A percentile compares a stretch with the other conserved stretches of the same genome.
Evolutionary conservation across 148 eudicot genomes (phyloP).

Genomic region (Rhododendron ovatum): DNA sequence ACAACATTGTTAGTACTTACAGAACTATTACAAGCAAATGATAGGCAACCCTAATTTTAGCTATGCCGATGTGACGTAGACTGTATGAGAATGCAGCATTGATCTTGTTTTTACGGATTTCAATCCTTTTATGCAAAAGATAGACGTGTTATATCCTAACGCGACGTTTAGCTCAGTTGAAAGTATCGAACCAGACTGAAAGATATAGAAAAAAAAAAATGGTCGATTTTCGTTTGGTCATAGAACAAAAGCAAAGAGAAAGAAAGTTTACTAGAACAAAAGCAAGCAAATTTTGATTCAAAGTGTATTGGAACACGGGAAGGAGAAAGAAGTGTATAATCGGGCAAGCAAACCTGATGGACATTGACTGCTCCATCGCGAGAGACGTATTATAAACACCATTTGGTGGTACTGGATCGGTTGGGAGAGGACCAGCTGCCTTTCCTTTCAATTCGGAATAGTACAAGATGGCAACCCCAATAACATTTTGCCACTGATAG

Average conservation of each 20-base stretch:
- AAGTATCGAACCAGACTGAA: not conserved
- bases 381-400: slow-evolving; percentile 75
- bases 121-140: too few species aligned
- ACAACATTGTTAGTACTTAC: not conserved
- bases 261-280: too few species aligned
- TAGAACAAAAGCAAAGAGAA: too few species aligned
- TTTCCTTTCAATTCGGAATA: slow-evolving; percentile 89
- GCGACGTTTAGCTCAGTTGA: too few species aligned
- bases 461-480: slow-evolving; percentile 78
- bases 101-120: too few species aligned
- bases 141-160: too few species aligned
- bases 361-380: slow-evolving; percentile 89
- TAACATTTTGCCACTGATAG: slow-evolving; percentile 69
- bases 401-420: slow-evolving; percentile 48
- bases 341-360: slow-evolving; percentile 61
- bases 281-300: too few species aligned
- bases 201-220: not conserved
- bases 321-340: not conserved
- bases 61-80: not conserved
- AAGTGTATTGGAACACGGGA: too few species aligned
- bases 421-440: slow-evolving; percentile 78
- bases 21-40: not conserved
- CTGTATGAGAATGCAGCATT: too few species aligned
- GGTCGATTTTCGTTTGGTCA: too few species aligned
- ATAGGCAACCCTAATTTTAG: not conserved